Percentiles rank a stretch among this genome's conserved stretches.
These are phyloP conservation scores for Debaryomycetaceae sp. DNA, from an alignment of 1,139 yeast genomes.

Conservation along the genomic window DNA sequence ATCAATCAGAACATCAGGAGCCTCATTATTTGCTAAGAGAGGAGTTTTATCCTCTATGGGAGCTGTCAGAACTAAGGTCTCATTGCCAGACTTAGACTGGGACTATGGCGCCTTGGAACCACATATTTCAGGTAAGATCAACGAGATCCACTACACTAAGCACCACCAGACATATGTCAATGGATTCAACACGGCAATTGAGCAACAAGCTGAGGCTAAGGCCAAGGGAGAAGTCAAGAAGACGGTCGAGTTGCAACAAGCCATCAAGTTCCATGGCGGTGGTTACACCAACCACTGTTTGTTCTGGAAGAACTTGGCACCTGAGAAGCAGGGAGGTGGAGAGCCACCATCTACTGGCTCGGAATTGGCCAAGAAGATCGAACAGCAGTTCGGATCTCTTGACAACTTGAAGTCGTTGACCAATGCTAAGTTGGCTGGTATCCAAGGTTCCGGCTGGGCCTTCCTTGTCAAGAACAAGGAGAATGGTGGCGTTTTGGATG, in stretches of 20 bases:
- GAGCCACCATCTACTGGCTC: conserved; percentile 63
- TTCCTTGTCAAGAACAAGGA: conserved; percentile 86
- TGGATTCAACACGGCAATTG: conserved; percentile 81
- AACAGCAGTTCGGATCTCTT: conserved; percentile 68
- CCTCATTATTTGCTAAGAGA: conserved; percentile 14
- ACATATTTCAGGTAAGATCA: conserved; percentile 81
- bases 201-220: conserved; percentile 72
- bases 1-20: conserved; percentile 18
- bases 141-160: conserved; percentile 85
- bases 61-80: conserved; percentile 58
- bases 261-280: conserved; percentile 93
- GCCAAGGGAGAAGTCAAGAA: conserved; percentile 62
- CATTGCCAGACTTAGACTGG: conserved; percentile 84
- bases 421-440: conserved; percentile 80
- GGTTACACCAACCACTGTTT: conserved; percentile 85
- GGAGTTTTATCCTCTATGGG: conserved; percentile 20
- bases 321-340: conserved; percentile 81
- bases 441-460: conserved; percentile 99
- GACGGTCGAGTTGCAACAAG: conserved; percentile 70
- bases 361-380: conserved; percentile 60
- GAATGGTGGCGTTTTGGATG: conserved; percentile 72
- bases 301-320: conserved; percentile 92
- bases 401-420: conserved; percentile 68
- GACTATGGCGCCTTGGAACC: conserved; percentile 91
- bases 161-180: conserved; percentile 95